phyloP scores from a whole-genome alignment of 108 stramenopile genomes.

The Fragilariopsis cylindrus region DNA sequence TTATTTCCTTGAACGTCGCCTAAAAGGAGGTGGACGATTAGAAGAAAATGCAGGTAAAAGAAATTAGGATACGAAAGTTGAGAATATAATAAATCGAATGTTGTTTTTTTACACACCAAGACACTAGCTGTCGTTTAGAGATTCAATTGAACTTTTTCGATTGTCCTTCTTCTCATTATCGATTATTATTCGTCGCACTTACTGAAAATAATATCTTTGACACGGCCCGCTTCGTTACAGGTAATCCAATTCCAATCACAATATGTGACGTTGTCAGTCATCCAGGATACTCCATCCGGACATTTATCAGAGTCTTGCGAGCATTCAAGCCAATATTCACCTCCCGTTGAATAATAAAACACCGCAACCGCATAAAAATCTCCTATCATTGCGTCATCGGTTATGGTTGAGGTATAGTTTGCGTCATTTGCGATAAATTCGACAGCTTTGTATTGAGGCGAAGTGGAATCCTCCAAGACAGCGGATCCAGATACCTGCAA shows the following conservation, averaged over 20 bases:
- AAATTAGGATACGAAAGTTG: too few species aligned
- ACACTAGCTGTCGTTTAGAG: background rate
- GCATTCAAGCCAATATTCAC: slow-evolving; percentile 40
- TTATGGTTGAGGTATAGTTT: background rate
- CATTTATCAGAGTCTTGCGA: slow-evolving; percentile 23
- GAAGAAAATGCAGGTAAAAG: too few species aligned
- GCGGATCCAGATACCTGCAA: slow-evolving; percentile 1
- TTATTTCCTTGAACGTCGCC: slow-evolving; percentile 11
- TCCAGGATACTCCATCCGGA: slow-evolving; percentile 22
- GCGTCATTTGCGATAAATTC: slow-evolving; percentile 23
- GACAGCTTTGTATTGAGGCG: slow-evolving; percentile 30
- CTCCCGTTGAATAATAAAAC: slow-evolving; percentile 54
- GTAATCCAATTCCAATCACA: slow-evolving; percentile 24
- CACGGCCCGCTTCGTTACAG: slow-evolving; percentile 29
- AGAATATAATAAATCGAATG: too few species aligned
- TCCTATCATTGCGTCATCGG: slow-evolving; percentile 11
- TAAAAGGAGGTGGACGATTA: background rate
- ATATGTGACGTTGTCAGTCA: slow-evolving; percentile 22
- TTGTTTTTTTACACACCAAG: too few species aligned
- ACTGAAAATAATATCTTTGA: slow-evolving; percentile 29
- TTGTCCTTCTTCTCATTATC: background rate
- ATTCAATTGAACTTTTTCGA: background rate
- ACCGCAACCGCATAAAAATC: slow-evolving; percentile 46
- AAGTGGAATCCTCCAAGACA: slow-evolving; percentile 19
- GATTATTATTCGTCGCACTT: slow-evolving; percentile 12